These are phyloP conservation scores for Nadsonia starkeyi-henricii DNA, from an alignment of 1,139 yeast species.

Conservation along the genomic window DNA sequence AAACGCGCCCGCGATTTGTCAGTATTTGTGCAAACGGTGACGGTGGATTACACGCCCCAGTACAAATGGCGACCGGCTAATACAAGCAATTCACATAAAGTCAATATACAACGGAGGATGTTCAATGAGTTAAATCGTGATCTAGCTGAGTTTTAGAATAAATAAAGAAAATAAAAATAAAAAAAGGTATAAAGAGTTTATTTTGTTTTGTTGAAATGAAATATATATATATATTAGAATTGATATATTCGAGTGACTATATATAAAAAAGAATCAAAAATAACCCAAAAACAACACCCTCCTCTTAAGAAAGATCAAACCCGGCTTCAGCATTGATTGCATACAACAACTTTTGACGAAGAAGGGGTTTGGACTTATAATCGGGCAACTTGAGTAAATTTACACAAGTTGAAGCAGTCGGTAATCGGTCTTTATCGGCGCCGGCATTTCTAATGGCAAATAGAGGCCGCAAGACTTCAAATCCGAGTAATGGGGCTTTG, in stretches of 20 bases:
- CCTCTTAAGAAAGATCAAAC: slow-evolving; percentile 52
- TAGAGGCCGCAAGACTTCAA: slow-evolving; percentile 54
- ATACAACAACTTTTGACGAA: slow-evolving; percentile 53
- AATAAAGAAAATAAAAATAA: too few relatives aligned
- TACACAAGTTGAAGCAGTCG: slow-evolving; percentile 89
- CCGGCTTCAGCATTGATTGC: slow-evolving; percentile 75
- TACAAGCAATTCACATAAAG: not conserved
- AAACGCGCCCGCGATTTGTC: not conserved
- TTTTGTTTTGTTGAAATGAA: too few relatives aligned
- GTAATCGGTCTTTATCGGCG: slow-evolving; percentile 38
- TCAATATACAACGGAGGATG: not conserved
- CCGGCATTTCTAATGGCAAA: slow-evolving; percentile 77
- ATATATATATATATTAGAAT: too few relatives aligned
- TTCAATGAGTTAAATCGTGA: not conserved
- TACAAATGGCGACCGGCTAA: not conserved
- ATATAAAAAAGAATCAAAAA: too few relatives aligned
- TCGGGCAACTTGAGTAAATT: slow-evolving; percentile 77
- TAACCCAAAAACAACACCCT: too few relatives aligned
- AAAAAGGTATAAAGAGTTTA: too few relatives aligned
- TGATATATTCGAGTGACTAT: too few relatives aligned
- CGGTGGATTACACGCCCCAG: not conserved
- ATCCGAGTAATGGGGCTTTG: slow-evolving; percentile 83
- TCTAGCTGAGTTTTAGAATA: not conserved
- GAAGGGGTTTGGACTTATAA: slow-evolving; percentile 44
- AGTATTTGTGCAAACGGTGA: not conserved